Base-by-base conservation (phyloP, 2,329 filamentous ascomycete species). In the Cordyceps cateniannulata region DNA sequence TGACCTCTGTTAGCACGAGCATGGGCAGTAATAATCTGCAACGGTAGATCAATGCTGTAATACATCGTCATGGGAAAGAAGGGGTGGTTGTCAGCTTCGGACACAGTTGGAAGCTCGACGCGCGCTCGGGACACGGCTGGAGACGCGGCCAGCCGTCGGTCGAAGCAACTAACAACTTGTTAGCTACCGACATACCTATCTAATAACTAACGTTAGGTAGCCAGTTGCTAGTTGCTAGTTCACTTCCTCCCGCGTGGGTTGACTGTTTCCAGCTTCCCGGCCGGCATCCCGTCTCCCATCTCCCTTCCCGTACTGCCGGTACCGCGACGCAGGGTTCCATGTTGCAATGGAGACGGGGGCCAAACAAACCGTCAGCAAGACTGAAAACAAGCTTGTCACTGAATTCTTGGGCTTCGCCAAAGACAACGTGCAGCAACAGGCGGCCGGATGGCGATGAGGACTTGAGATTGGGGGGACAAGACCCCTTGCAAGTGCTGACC, bases 401-500 rank as follows among this genome's bases (percentile, higher is more conserved):
- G 38, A 9, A 40, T 4, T 14, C 38, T 40, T 40, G 29, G 12
- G 6, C 29, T 2, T 3, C 5, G 22, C 40, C 24, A 16, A 16
- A 25, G 12, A 4, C 9, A 16, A 24, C 22, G 20, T 52, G 49
- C 10, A 35, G 20, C 20, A 25, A 35, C 20, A 16, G 7, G 35
- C 50, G n/a, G n/a, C 20, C 27, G 29, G 29, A 12, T 35, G 12
- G 29, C 29, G 29, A n/a, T n/a, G n/a, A n/a, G n/a, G n/a, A n/a
- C n/a, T n/a, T n/a, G 5, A 35, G 6, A 12, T 35, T 53, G 5
- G 12, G 12, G 44, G 38, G 22, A 22, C 29, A n/a, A n/a, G 24
- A 3, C 24, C 52, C 52, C 52, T 45, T 55, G 52, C 52, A 55
- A 55, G 52, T 45, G 52, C 52, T 55, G 52, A 55, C 52, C n/a